These are phyloP conservation scores for Sporisorium scitamineum DNA, from an alignment of 1,284 basidiomycete species.

Conservation along the genomic window DNA sequence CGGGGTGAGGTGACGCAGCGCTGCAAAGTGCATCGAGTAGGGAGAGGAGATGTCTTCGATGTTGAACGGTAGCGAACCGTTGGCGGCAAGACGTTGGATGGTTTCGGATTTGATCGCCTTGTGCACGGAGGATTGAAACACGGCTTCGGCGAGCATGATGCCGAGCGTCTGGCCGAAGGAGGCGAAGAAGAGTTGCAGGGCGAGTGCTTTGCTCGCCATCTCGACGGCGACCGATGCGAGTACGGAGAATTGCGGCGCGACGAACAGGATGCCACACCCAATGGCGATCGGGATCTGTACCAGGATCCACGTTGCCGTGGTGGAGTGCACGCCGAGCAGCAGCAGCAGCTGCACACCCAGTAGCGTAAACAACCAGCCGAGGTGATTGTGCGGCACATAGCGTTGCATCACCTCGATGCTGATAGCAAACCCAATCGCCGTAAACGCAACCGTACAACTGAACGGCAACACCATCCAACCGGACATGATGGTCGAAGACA, in stretches of 20 bases:
- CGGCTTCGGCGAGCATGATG: conserved; percentile 47
- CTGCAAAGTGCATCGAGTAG: conserved; percentile 30
- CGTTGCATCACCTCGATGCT: conserved; percentile 30
- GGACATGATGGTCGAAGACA: conserved; percentile 33
- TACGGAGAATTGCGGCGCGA: conserved; percentile 46
- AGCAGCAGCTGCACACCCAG: conserved; percentile 32
- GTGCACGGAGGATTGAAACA: conserved; percentile 42
- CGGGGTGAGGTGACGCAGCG: conserved; percentile 9
- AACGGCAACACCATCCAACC: conserved; percentile 46
- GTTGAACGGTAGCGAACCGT: conserved; percentile 33
- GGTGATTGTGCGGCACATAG: conserved; percentile 45
- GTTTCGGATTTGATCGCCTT: conserved; percentile 20
- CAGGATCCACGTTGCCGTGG: conserved; percentile 20
- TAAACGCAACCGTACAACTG: conserved; percentile 36
- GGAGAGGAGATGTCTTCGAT: conserved; percentile 36
- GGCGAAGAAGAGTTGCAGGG: conserved; percentile 34
- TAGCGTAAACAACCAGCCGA: conserved; percentile 45
- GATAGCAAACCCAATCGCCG: conserved; percentile 35
- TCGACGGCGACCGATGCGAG: conserved; percentile 29
- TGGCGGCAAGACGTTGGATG: conserved; percentile 22
- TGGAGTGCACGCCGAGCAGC: conserved; percentile 24
- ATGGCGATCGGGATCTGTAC: conserved; percentile 42
- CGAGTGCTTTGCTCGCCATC: conserved; percentile 31
- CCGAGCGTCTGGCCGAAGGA: conserved; percentile 49
- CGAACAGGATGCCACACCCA: conserved; percentile 43